Percentiles rank a stretch among this genome's conserved stretches.
Evolutionary conservation across 2,329 filamentous ascomycete genomes (phyloP).

Genomic region (Fusarium subtropicale): DNA sequence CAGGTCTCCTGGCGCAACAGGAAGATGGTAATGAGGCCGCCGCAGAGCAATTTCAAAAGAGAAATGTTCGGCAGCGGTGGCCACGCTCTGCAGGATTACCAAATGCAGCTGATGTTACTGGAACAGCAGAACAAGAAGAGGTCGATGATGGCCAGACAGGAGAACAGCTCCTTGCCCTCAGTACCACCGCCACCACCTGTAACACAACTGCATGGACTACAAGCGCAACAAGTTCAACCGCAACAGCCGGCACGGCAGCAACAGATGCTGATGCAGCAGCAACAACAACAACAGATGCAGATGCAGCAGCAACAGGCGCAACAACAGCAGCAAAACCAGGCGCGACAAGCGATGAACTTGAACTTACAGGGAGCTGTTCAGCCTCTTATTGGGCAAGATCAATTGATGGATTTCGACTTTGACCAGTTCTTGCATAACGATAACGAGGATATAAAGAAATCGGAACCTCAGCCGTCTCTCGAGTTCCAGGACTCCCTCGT

Average conservation of each 20-base stretch:
- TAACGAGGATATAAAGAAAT: constrained; percentile 53
- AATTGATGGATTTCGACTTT: constrained; percentile 3
- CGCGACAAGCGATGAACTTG: background rate
- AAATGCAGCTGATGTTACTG: constrained; percentile 87
- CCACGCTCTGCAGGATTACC: constrained; percentile 68
- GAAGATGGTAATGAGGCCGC: constrained; percentile 55
- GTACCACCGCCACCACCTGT: background rate
- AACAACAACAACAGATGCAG: background rate
- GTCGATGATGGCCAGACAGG: constrained; percentile 82
- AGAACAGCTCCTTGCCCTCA: constrained; percentile 63
- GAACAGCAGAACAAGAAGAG: constrained; percentile 91
- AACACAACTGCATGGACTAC: too few relatives aligned
- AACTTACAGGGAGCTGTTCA: background rate
- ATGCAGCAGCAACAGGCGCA: background rate
- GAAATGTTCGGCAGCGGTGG: constrained; percentile 22
- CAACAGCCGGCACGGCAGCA: constrained; percentile 8
- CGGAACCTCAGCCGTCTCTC: constrained; percentile 47
- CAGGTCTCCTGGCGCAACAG: constrained; percentile 48
- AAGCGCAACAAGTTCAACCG: background rate
- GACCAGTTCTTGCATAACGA: constrained; percentile 41
- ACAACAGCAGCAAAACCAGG: constrained; percentile 5
- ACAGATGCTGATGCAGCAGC: background rate
- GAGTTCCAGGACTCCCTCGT: constrained; percentile 62
- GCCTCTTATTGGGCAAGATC: constrained; percentile 4
- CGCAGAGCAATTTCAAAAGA: constrained; percentile 3